These are phyloP conservation scores for Tricholoma saponaceum DNA, from an alignment of 768 basidiomycete species.

Conservation along the genomic window DNA sequence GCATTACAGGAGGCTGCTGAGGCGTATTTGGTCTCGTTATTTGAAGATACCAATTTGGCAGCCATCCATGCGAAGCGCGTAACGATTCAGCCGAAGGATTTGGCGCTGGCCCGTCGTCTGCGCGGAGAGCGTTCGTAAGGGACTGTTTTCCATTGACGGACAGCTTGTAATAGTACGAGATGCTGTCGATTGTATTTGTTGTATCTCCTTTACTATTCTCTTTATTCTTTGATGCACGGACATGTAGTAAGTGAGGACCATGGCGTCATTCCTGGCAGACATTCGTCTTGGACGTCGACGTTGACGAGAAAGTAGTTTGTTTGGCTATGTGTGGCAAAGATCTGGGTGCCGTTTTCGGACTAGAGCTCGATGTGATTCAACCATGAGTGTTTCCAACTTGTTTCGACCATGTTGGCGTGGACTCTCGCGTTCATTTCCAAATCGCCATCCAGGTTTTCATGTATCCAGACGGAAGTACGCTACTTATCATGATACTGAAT, in stretches of 20 bases:
- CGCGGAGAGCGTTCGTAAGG: slow-evolving; percentile 31
- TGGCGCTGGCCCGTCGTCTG: slow-evolving; percentile 42
- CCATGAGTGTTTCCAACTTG: slow-evolving; percentile 16
- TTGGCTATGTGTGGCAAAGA: slow-evolving; percentile 12
- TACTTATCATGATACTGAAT: slow-evolving; percentile 39
- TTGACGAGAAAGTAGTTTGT: slow-evolving; percentile 2
- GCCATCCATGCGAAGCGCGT: too few relatives aligned
- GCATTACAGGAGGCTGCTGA: too few relatives aligned
- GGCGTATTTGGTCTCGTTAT: too few relatives aligned
- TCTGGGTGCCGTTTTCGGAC: background rate
- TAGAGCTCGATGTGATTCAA: background rate
- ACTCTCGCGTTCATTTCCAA: slow-evolving; percentile 5
- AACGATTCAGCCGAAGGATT: slow-evolving; percentile 61
- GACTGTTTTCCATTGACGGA: background rate
- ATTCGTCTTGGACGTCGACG: background rate
- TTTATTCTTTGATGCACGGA: background rate
- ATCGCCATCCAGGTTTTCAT: slow-evolving; percentile 2
- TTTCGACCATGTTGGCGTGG: slow-evolving; percentile 8
- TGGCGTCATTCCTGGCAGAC: too few relatives aligned
- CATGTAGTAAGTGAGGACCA: background rate
- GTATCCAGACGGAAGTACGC: slow-evolving; percentile 35
- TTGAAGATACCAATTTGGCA: too few relatives aligned
- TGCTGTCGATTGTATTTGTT: background rate
- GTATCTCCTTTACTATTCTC: slow-evolving; percentile 4
- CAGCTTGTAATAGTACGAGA: background rate